These are phyloP conservation scores for Micromonas commoda DNA, from an alignment of 139 green algal genomes.

Conservation along the genomic window DNA sequence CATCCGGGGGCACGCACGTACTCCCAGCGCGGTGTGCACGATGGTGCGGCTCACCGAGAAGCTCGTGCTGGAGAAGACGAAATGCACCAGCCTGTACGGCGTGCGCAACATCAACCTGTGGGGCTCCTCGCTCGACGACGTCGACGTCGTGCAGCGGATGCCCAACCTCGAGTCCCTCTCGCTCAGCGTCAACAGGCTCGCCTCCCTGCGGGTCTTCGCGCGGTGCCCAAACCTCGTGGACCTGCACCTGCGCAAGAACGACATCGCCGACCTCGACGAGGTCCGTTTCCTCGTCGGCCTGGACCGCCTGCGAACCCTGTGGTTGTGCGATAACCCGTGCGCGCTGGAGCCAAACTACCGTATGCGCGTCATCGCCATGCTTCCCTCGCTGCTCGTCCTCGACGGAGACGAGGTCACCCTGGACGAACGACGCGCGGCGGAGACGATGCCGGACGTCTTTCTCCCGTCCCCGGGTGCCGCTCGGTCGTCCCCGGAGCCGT, in stretches of 20 bases:
- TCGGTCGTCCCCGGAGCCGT: too few relatives aligned
- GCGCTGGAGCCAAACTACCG: slow-evolving; percentile 43
- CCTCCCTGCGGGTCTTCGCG: slow-evolving; percentile 35
- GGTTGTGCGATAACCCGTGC: slow-evolving; percentile 62
- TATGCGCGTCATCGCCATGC: slow-evolving; percentile 33
- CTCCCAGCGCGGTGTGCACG: not conserved
- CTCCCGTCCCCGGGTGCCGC: too few relatives aligned
- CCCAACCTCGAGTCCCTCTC: slow-evolving; percentile 53
- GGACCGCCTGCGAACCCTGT: slow-evolving; percentile 44
- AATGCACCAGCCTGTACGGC: not conserved
- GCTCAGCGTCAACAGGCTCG: slow-evolving; percentile 50
- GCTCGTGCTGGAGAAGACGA: slow-evolving; percentile 26
- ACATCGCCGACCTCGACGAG: slow-evolving; percentile 49
- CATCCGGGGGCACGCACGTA: too few relatives aligned
- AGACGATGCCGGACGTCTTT: too few relatives aligned
- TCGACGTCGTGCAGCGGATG: slow-evolving; percentile 31
- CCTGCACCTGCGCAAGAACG: slow-evolving; percentile 63
- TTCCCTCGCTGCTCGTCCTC: slow-evolving; percentile 13
- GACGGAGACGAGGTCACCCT: not conserved
- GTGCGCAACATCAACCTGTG: slow-evolving; percentile 32
- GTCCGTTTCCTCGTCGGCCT: slow-evolving; percentile 44
- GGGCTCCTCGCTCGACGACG: slow-evolving; percentile 3
- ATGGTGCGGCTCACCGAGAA: slow-evolving; percentile 12
- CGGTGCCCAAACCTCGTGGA: slow-evolving; percentile 43
- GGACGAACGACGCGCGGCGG: not conserved